A percentile compares a stretch with the other conserved stretches of the same genome.
These are phyloP conservation scores for Croton laevigatus DNA, from an alignment of 441 rosid genomes.

Conservation along the genomic window DNA sequence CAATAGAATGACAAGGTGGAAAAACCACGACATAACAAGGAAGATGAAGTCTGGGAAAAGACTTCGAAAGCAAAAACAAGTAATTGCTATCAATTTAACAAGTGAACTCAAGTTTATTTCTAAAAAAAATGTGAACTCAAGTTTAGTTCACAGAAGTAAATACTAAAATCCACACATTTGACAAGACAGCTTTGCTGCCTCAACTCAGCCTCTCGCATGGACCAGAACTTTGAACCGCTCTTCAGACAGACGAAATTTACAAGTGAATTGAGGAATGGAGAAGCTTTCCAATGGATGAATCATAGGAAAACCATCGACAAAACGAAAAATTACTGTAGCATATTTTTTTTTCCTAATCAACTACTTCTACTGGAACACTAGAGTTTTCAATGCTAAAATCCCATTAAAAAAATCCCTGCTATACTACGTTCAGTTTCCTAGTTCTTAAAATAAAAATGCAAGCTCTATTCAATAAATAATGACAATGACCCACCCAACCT, in stretches of 20 bases:
- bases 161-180: conserved; percentile 20
- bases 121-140: too few species aligned
- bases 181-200: conserved; percentile 7
- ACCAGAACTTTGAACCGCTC: conserved; percentile 1
- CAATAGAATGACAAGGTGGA: background rate
- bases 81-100: conserved; percentile 3
- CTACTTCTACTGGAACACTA: background rate
- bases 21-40: background rate
- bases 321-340: too few species aligned
- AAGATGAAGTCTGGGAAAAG: conserved; percentile 7
- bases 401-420: background rate
- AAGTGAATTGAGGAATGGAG: background rate
- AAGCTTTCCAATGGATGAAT: background rate
- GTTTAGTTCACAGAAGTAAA: conserved; percentile 17
- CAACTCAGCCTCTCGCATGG: conserved; percentile 1
- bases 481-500: background rate
- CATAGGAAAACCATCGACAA: background rate
- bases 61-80: background rate
- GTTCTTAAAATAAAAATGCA: background rate
- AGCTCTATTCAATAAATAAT: background rate
- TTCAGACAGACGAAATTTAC: background rate
- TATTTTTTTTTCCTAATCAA: too few species aligned
- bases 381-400: background rate
- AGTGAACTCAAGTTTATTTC: conserved; percentile 14
- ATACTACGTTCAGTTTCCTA: background rate